phyloP scores from a whole-genome alignment of 495 filamentous ascomycete species.

The Penicillium tannophilum region DNA sequence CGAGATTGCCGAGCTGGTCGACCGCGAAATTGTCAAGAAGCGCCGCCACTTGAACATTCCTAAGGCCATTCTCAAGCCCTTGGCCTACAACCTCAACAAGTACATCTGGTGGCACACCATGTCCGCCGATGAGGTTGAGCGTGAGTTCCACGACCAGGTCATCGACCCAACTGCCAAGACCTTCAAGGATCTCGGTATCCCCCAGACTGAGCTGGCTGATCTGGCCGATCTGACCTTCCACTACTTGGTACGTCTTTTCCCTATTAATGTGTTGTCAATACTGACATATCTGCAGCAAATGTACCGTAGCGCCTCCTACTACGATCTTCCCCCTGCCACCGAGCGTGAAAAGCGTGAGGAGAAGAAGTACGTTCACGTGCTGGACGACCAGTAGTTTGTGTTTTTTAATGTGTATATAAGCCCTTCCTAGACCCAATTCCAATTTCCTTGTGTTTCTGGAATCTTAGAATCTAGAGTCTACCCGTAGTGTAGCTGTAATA shows the following conservation, averaged over 20 bases:
- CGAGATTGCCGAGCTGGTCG: constrained; percentile 84
- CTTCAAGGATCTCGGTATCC: constrained; percentile 87
- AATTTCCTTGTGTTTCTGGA: constrained; percentile 38
- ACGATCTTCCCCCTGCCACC: constrained; percentile 90
- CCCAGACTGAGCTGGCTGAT: constrained; percentile 64
- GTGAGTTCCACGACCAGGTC: constrained; percentile 90
- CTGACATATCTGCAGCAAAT: constrained; percentile 60
- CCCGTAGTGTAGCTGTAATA: neutral
- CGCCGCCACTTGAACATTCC: constrained; percentile 92
- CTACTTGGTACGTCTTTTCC: constrained; percentile 73
- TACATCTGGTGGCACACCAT: constrained; percentile 83
- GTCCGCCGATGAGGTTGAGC: constrained; percentile 85
- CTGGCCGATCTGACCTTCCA: constrained; percentile 82
- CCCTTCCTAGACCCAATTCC: constrained; percentile 36
- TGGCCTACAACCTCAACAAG: constrained; percentile 72
- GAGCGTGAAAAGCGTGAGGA: constrained; percentile 94
- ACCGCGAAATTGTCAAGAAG: constrained; percentile 87
- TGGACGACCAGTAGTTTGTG: constrained; percentile 75
- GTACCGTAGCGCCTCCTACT: constrained; percentile 80
- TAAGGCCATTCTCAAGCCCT: constrained; percentile 71
- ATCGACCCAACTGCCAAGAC: constrained; percentile 93
- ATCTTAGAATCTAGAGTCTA: constrained; percentile 1
- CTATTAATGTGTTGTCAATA: constrained; percentile 13
- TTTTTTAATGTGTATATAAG: constrained; percentile 49
- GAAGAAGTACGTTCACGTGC: constrained; percentile 92